Base-by-base conservation (phyloP, 306 rosid genomes). In the Lupinus albus region DNA sequence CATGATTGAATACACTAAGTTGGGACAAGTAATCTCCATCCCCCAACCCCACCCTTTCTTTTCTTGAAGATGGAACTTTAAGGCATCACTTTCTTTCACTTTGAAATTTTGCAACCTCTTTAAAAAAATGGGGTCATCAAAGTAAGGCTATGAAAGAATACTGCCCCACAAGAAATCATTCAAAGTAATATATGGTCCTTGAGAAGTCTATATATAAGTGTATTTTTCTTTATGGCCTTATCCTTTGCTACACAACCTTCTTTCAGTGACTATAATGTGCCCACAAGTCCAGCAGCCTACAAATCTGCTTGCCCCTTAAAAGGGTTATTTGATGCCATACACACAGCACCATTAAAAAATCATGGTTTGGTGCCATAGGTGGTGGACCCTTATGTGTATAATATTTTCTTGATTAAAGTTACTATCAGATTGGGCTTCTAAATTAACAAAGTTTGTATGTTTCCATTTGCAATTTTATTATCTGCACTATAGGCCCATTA, bases 251-350 rank as follows among this genome's bases (percentile, higher is more conserved):
- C 30, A 25, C 48, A 65, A 20, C 51, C 45, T 69, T 46, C 68
- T 50, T 47, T 63, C 18, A 42, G 17, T 58, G 64, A 8, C 66
- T 13, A 38, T 59, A 38, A 55, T 79, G 84, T 49, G 57, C 72
- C 84, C 83, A 83, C 81, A 77, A 62, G 64, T 72, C 83, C 81
- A 78, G 64, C 83, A 78, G 72, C 75, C 58, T 76, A 33, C 65
- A 42, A 61, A 66, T 70, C 25, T 47, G 54, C 79, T 36, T 70
- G 18, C 60, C 63, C 76, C 76, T 75, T 55, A 60, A 61, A 75
- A 4, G 5, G 44, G 30, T 65, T 5, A 59, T 69, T 39, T 48
- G 14, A 11, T 62, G 15, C 78, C 80, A 85, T 82, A 85, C 87
- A 70, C 72, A 38, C 32, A 36, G 30, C 80, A 69, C 78, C 70